A percentile compares a stretch with the other conserved stretches of the same genome.
Conservation (phyloP, 73 alveolate genomes). For the Paramecium primaurelia region DNA sequence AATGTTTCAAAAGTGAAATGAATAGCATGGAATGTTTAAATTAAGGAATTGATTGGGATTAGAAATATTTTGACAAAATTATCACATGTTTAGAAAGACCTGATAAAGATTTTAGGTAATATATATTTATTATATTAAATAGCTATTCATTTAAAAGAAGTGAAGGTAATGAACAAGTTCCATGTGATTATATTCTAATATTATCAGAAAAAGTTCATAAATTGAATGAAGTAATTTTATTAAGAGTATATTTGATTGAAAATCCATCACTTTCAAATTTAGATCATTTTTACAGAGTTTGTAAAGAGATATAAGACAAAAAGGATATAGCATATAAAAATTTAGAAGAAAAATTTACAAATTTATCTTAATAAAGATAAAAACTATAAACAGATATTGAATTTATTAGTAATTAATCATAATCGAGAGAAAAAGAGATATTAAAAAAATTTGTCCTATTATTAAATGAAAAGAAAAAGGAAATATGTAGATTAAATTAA, state of each 20-base stretch:
- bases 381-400: not conserved
- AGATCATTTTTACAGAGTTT: not conserved
- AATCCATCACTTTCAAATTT: not conserved
- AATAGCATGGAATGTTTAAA: conserved; percentile 24
- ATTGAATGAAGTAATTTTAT: not conserved
- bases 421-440: not conserved
- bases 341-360: not conserved
- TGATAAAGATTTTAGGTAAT: not conserved
- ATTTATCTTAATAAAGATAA: not conserved
- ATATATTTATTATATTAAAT: not conserved
- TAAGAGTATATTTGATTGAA: not conserved
- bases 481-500: conserved; percentile 1
- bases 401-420: not conserved
- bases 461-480: not conserved
- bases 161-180: conserved; percentile 1
- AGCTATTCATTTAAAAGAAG: conserved; percentile 3
- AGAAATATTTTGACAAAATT: not conserved
- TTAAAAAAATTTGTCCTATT: not conserved
- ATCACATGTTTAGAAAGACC: not conserved
- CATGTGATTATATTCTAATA: not conserved
- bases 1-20: conserved; percentile 24
- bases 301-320: not conserved
- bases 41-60: conserved; percentile 5
- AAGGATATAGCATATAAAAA: not conserved
- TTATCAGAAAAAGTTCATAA: not conserved